Percentiles rank a stretch among this genome's conserved stretches.
Evolutionary conservation across 495 filamentous ascomycete genomes (phyloP).

Genomic region (Neurospora tetraspora): DNA sequence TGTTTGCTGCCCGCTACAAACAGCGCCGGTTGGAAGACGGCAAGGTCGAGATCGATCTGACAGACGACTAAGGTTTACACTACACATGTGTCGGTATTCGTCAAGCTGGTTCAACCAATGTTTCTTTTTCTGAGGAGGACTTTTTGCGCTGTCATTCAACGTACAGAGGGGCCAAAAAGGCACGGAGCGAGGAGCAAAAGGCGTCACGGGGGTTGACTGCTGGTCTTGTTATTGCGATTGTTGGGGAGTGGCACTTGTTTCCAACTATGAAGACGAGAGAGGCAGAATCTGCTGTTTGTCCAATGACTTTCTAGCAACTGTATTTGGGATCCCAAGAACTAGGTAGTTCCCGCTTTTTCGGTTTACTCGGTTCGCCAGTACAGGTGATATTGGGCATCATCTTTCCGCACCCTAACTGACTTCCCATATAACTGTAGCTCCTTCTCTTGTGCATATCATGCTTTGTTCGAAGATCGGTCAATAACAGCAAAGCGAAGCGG

Average conservation of each 20-base stretch:
- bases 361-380: neutral
- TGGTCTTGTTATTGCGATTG: neutral
- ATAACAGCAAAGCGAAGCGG: neutral
- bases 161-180: neutral
- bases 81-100: neutral
- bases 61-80: neutral
- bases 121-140: too few relatives aligned
- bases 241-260: neutral
- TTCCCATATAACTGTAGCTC: neutral
- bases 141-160: neutral
- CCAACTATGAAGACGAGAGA: neutral
- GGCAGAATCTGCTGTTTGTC: neutral
- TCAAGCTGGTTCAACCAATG: neutral
- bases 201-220: neutral
- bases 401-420: neutral
- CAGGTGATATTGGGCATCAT: neutral
- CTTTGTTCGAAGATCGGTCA: neutral
- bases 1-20: neutral
- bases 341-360: neutral
- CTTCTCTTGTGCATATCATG: neutral
- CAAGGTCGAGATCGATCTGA: neutral
- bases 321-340: neutral
- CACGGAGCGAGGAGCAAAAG: neutral
- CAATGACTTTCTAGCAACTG: neutral
- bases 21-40: neutral